Base-by-base conservation (phyloP, 202 grass and related monocot species). In the Miscanthus sacchariflorus region DNA sequence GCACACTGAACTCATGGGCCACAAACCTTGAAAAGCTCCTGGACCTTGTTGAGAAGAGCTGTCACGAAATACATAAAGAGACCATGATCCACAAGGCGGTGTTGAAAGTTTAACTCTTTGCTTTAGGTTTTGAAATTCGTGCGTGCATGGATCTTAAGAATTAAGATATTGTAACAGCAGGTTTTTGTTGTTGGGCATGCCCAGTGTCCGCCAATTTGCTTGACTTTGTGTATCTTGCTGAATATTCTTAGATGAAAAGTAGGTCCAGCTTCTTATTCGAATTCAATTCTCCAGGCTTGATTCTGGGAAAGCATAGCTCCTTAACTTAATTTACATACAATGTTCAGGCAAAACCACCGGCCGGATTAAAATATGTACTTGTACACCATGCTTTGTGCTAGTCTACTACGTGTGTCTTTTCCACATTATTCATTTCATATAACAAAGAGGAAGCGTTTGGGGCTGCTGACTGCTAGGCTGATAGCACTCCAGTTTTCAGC, bases 11-110 rank as follows among this genome's bases (percentile, higher is more conserved):
- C 83, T 94, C 92, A 9, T 99, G 96, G 96, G 92, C 96, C 3
- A 75, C 81, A 0, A 99, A 95, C 87, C 90, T 96, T 10, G 96
- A 99, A 88, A 99, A 96, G 83, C 94, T 96, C 68, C 94, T 99
- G 2, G 96, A 99, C 39, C 94, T 96, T 7, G 96, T 99, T 1
- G 96, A 96, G 84, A 99, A 99, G 87, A 99, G 94, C 83, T 99
- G 96, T 58, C 96, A 99, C 81, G 94, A 99, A 83, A 99, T 99
- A 75, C 94, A 99, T 81, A 99, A 99, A 86, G 96, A 99, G 81
- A 96, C 91, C 1, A 99, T 99, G 96, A 92, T 96, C 74, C 96
- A 96, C 83, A 99, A 99, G 88, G 94, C 80, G 1, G 92, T 90
- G 33, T 67, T 99, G 59, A 93, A 96, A 92, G 94, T 91, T 68